Evolutionary conservation across 768 basidiomycete species (phyloP).

Genomic region (Suillus clintonianus): DNA sequence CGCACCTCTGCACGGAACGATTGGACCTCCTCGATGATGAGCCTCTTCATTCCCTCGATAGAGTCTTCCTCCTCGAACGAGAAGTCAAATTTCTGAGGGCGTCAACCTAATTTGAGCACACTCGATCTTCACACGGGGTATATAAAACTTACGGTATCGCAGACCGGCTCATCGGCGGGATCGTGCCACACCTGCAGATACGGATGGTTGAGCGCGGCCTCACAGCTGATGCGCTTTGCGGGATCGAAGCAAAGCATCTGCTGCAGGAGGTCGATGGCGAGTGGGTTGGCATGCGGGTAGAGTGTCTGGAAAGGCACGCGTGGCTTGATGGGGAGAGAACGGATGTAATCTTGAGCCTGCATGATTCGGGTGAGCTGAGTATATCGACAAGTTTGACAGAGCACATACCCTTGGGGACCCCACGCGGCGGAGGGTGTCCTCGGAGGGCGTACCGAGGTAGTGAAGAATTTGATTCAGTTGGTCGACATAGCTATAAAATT

Average conservation of each 20-base stretch:
- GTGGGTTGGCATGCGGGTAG: slow-evolving; percentile 92
- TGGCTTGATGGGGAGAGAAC: slow-evolving; percentile 95
- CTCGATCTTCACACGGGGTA: neutral
- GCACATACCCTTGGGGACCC: slow-evolving; percentile 85
- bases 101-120: neutral
- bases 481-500: slow-evolving; percentile 80
- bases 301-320: slow-evolving; percentile 89
- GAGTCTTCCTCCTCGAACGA: slow-evolving; percentile 95
- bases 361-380: neutral
- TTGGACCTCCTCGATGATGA: slow-evolving; percentile 93
- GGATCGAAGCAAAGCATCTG: slow-evolving; percentile 96
- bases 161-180: slow-evolving; percentile 89
- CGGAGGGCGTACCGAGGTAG: slow-evolving; percentile 96
- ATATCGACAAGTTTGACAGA: neutral
- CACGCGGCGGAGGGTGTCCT: slow-evolving; percentile 93
- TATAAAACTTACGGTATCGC: slow-evolving; percentile 60
- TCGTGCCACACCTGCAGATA: slow-evolving; percentile 98
- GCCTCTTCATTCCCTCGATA: slow-evolving; percentile 94
- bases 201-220: slow-evolving; percentile 92
- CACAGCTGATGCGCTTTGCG: slow-evolving; percentile 93
- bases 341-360: slow-evolving; percentile 96
- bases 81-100: slow-evolving; percentile 85
- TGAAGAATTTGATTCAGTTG: slow-evolving; percentile 98
- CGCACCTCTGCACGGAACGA: slow-evolving; percentile 89
- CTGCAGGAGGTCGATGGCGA: slow-evolving; percentile 89